Evolutionary conservation across 371 early-diverging fungal genomes (phyloP).

Genomic region (Dichotomocladium elegans): DNA sequence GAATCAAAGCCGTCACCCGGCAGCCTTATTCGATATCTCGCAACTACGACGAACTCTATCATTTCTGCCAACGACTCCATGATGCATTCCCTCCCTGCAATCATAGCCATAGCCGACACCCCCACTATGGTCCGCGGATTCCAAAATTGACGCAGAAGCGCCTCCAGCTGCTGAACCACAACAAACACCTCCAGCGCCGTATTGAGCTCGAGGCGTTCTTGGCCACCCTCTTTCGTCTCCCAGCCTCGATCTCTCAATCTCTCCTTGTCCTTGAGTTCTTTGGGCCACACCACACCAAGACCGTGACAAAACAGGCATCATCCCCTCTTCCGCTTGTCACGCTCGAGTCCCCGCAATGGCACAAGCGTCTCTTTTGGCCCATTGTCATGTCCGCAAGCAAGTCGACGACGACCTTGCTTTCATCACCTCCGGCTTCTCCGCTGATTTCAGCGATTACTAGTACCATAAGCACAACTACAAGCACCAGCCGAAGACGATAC

Average conservation of each 20-base stretch:
- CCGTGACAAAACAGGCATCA: neutral
- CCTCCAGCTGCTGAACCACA: constrained; percentile 4
- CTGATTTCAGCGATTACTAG: neutral
- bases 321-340: neutral
- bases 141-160: constrained; percentile 15
- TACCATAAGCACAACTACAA: neutral
- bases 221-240: constrained; percentile 16
- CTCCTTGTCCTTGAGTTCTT: constrained; percentile 28
- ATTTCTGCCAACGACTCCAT: constrained; percentile 16
- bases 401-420: neutral
- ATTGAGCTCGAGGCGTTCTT: constrained; percentile 23
- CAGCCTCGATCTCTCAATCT: constrained; percentile 17
- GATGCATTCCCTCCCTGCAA: constrained; percentile 10
- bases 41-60: constrained; percentile 22
- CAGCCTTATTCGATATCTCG: constrained; percentile 20
- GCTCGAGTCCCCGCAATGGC: neutral
- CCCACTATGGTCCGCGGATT: constrained; percentile 1
- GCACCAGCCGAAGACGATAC: neutral
- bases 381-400: neutral
- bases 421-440: constrained; percentile 2
- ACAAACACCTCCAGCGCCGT: constrained; percentile 14
- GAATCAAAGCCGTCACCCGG: constrained; percentile 5
- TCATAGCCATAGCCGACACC: neutral
- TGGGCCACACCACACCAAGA: constrained; percentile 19
- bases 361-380: neutral